Base-by-base conservation (phyloP, 495 filamentous ascomycete genomes). In the Tuber umbilicatum region DNA sequence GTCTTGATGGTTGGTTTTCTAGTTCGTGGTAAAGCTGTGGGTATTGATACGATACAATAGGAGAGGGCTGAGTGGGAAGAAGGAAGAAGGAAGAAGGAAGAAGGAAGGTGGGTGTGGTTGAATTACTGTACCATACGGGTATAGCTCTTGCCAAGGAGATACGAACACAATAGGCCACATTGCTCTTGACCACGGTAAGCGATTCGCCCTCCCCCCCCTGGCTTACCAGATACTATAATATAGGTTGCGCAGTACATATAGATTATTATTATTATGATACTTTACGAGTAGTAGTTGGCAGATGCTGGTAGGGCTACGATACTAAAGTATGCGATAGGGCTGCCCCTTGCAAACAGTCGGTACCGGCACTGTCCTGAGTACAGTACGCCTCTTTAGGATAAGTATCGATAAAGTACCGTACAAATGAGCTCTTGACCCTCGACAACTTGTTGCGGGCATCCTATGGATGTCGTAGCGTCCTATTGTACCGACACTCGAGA, bases 381-480 rank as follows among this genome's bases (percentile, higher is more conserved):
- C n/a, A n/a, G n/a, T n/a, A n/a, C n/a, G n/a, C n/a, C n/a, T n/a
- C n/a, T n/a, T 7, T 5, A 23, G 0, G 9, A 6, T 23, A 43
- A 19, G 17, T 43, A 43, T 2, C 39, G 39, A 40, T 40, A 40
- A 2, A 40, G 39, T 40, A 40, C n/a, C n/a, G n/a, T n/a, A n/a
- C n/a, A n/a, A n/a, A n/a, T n/a, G 39, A 40, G 3, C 39, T 40
- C 7, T 40, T 43, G 42, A 16, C 42, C 17, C 17, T 43, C 42
- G 1, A 19, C 77, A 77, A 73, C 27, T n/a, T 75, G 74, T 43
- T 73, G 2, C 23, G 39, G 27, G 43, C 69, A 70, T 31, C 40
- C n/a, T 70, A 41, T n/a, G 64, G 37, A 16, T 50, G 73, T 73
- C 75, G n/a, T n/a, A n/a, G n/a, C n/a, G n/a, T n/a, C n/a, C n/a